Base-by-base conservation (phyloP, 306 rosid genomes). In the Vigna mungo region DNA sequence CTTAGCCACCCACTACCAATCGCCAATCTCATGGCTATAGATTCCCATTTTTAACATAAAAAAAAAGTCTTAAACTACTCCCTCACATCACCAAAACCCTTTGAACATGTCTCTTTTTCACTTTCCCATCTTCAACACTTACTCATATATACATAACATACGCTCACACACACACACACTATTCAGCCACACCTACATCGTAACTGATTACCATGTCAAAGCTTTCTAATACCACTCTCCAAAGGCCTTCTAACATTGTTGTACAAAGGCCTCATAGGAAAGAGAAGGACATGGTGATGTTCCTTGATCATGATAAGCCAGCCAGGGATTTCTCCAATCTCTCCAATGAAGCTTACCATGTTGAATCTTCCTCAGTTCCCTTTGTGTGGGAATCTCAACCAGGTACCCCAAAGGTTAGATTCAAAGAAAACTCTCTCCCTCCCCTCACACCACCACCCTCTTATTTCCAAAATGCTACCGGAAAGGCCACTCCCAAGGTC, bases 371-470 rank as follows among this genome's bases (percentile, higher is more conserved):
- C 2, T 79, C 88, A 12, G 49, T 85, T 43, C 86, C 88, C 1
- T 85, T 85, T 41, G 78, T 27, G 1, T 85, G 88, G 88, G 88
- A 85, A 79, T 82, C 88, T 51, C 82, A 82, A 79, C 88, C 88
- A 23, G 88, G 88, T 12, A 85, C 88, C 65, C 88, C 88, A 23
- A 85, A 79, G 78, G 77, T 79, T 43, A 75, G 80, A 44, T 79
- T 39, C 49, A 10, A 23, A 51, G 80, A 79, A 43, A 60, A 51
- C 21, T 67, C 77, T 56, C 77, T 85, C 1, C 88, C 84, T 79
- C 88, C 88, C 65, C 86, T 85, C 9, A 75, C 80, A 9, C 88
- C 86, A 32, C 88, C 88, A 16, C 88, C 88, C 51, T 82, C 88
- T 48, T 80, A 89, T 23, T 80, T 41, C 78, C 84, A 88, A 75